phyloP scores from a whole-genome alignment of 176 grass and related monocot genomes.

The Oryza punctata region DNA sequence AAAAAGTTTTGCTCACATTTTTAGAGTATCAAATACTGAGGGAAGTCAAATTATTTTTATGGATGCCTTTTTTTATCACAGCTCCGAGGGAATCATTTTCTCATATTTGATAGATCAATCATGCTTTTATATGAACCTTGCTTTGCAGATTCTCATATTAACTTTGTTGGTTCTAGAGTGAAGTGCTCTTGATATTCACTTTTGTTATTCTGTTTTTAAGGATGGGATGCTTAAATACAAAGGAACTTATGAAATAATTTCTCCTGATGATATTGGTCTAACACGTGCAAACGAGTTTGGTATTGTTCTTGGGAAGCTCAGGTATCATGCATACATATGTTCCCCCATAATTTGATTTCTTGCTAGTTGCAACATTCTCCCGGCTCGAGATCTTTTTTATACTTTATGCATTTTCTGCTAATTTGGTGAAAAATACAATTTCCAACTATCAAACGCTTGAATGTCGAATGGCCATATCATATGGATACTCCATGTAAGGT shows the following conservation, averaged over 20 bases:
- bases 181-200: not conserved
- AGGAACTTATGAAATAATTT: constrained; percentile 98
- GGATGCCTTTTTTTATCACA: not conserved
- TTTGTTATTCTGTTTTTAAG: constrained; percentile 43
- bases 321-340: constrained; percentile 47
- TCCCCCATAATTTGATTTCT: not conserved
- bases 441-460: constrained; percentile 21
- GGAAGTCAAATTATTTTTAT: not conserved
- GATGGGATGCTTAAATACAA: constrained; percentile 99
- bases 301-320: constrained; percentile 97
- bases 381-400: not conserved
- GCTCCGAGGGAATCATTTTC: not conserved
- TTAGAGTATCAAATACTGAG: not conserved
- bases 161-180: not conserved
- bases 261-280: constrained; percentile 95
- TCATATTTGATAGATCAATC: not conserved
- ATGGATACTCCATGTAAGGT: not conserved
- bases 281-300: constrained; percentile 87
- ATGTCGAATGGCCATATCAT: not conserved
- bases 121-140: not conserved
- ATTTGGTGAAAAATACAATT: not conserved
- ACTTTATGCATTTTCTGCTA: not conserved
- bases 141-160: not conserved
- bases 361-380: not conserved
- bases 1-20: not conserved